Evolutionary conservation across 148 eudicot species (phyloP).

Genomic region (Tetragonia tetragonoides): DNA sequence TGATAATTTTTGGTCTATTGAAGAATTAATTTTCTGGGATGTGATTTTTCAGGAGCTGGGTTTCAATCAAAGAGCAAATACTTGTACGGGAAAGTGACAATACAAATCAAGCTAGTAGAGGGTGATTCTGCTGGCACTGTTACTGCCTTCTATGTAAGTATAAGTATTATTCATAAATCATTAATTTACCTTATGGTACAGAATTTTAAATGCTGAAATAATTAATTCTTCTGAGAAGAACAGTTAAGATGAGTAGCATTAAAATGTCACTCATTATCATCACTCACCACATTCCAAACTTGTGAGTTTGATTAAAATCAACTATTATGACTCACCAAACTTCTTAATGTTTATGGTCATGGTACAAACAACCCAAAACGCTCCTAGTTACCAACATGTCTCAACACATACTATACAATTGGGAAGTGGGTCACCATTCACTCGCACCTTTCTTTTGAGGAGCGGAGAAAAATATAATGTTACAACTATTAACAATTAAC

Average conservation of each 20-base stretch:
- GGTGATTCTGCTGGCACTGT: constrained; percentile 96
- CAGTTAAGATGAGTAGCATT: neutral
- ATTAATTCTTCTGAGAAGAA: neutral
- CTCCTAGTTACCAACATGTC: no score
- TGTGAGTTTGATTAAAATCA: no score
- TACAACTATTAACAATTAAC: neutral
- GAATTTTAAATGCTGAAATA: neutral
- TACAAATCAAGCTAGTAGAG: constrained; percentile 77
- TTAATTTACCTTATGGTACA: neutral
- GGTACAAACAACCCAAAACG: no score
- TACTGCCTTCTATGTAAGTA: constrained; percentile 82
- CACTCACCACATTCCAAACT: no score
- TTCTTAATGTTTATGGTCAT: no score
- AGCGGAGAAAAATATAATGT: no score
- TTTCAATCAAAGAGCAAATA: constrained; percentile 82
- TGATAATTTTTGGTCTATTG: neutral
- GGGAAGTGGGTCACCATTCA: no score
- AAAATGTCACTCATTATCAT: no score
- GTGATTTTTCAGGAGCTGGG: constrained; percentile 66
- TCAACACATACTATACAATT: no score
- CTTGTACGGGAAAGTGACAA: constrained; percentile 72
- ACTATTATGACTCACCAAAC: no score
- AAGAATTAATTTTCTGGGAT: neutral
- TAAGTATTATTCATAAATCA: neutral
- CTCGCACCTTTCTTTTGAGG: no score